Conservation (phyloP, 176 grass and related monocot genomes). For the Cenchrus purpureus region DNA sequence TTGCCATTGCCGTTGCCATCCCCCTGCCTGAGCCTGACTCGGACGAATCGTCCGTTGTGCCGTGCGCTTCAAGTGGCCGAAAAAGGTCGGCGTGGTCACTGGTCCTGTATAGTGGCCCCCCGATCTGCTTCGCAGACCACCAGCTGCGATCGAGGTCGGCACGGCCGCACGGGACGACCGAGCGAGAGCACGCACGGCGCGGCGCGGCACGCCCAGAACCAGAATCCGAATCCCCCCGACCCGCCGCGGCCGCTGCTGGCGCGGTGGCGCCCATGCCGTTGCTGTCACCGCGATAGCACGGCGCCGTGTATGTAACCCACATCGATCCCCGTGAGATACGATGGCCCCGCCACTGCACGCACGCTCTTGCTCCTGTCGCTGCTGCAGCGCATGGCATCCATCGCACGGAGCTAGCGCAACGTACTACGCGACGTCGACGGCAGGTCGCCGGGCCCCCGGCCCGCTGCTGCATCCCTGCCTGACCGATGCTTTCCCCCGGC, state of each 20-base stretch:
- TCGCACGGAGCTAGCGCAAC: no score
- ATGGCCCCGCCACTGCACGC: background rate
- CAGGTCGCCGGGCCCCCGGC: no score
- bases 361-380: background rate
- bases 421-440: no score
- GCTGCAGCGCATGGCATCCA: no score
- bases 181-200: no score
- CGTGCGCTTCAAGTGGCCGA: background rate
- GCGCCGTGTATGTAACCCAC: background rate
- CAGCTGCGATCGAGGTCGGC: background rate
- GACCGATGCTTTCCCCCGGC: no score
- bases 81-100: background rate
- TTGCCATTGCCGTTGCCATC: background rate
- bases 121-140: background rate
- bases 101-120: background rate
- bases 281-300: slow-evolving; percentile 29
- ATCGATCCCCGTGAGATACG: slow-evolving; percentile 39
- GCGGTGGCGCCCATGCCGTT: slow-evolving; percentile 15
- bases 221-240: background rate
- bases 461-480: no score
- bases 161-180: no score
- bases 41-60: background rate
- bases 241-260: background rate
- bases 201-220: no score
- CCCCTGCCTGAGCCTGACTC: background rate